These are phyloP conservation scores for Xerocomus brunneocitrinus DNA, from an alignment of 768 basidiomycete species.

Conservation along the genomic window DNA sequence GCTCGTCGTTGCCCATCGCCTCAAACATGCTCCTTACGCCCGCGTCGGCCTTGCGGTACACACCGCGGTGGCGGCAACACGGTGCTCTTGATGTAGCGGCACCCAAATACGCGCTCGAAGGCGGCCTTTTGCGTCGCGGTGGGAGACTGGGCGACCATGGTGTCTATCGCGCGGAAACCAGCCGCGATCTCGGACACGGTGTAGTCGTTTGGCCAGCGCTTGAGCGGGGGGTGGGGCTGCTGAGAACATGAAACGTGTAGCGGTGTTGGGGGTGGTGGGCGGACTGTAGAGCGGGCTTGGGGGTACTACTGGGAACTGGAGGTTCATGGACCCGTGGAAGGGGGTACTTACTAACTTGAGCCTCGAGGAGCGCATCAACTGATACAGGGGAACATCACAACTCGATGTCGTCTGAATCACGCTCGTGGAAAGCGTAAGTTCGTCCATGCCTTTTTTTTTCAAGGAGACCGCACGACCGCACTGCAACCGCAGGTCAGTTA, in stretches of 20 bases:
- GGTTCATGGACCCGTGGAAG: slow-evolving; percentile 13
- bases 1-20: slow-evolving; percentile 47
- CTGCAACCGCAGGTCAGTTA: no score
- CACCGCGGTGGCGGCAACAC: slow-evolving; percentile 67
- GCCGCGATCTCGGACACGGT: slow-evolving; percentile 59
- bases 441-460: no score
- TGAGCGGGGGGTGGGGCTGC: slow-evolving; percentile 60
- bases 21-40: slow-evolving; percentile 48
- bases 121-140: slow-evolving; percentile 59
- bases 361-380: no score
- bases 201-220: slow-evolving; percentile 76
- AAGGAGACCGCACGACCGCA: no score
- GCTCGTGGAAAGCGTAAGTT: no score
- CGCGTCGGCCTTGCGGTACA: slow-evolving; percentile 56
- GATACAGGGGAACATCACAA: no score
- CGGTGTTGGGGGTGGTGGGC: slow-evolving; percentile 18
- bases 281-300: slow-evolving; percentile 19
- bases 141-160: slow-evolving; percentile 32
- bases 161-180: slow-evolving; percentile 54
- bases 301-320: slow-evolving; percentile 19
- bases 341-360: slow-evolving; percentile 11
- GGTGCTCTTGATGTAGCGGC: slow-evolving; percentile 68
- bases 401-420: no score
- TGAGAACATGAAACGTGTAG: slow-evolving; percentile 37
- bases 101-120: slow-evolving; percentile 67